Evolutionary conservation across 345 rosid genomes (phyloP).

Genomic region (Populus tremula): DNA sequence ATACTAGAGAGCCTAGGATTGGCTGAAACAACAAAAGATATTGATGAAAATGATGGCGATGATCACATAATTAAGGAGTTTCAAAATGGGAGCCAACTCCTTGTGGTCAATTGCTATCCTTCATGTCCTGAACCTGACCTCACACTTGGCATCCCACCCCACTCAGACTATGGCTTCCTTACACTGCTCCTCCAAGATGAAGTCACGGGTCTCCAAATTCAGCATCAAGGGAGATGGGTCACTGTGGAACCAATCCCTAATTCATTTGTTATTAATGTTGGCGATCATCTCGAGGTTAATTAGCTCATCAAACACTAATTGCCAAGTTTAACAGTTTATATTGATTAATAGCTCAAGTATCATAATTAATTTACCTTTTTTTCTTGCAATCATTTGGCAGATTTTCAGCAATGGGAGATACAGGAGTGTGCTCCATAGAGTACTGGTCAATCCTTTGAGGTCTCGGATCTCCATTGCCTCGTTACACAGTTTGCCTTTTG

Average conservation of each 20-base stretch:
- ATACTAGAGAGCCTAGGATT: constrained; percentile 35
- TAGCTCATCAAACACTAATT: not conserved
- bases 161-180: constrained; percentile 45
- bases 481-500: constrained; percentile 30
- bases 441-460: constrained; percentile 19
- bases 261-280: constrained; percentile 34
- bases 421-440: constrained; percentile 44
- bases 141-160: constrained; percentile 34
- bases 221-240: constrained; percentile 34
- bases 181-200: constrained; percentile 40
- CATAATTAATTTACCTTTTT: too few relatives aligned
- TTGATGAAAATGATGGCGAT: not conserved
- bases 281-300: constrained; percentile 46
- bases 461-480: constrained; percentile 40
- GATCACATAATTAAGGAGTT: constrained; percentile 8
- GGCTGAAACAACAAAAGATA: not conserved
- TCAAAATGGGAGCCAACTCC: constrained; percentile 22
- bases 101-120: constrained; percentile 34
- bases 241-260: constrained; percentile 29
- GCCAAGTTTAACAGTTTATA: not conserved
- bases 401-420: constrained; percentile 43
- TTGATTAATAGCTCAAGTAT: too few relatives aligned
- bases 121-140: constrained; percentile 42
- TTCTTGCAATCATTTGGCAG: constrained; percentile 5
- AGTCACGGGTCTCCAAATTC: constrained; percentile 39